A percentile compares a stretch with the other conserved stretches of the same genome.
Evolutionary conservation across 2,329 filamentous ascomycete species (phyloP).

Genomic region (Cytospora piceicola): DNA sequence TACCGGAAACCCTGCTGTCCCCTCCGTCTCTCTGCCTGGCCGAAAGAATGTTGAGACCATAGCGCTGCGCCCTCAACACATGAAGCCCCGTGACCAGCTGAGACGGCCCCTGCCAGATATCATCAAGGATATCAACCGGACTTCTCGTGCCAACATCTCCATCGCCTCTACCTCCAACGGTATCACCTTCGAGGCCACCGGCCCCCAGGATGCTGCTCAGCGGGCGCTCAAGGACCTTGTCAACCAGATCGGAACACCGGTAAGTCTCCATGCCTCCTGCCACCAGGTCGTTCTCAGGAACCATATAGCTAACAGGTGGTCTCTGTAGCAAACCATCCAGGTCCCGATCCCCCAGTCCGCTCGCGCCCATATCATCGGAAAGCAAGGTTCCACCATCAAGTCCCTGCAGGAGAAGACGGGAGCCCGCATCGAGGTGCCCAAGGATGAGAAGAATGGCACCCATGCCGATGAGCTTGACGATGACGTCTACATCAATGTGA

Average conservation of each 20-base stretch:
- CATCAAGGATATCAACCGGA: conserved; percentile 89
- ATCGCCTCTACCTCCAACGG: conserved; percentile 75
- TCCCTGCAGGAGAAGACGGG: conserved; percentile 87
- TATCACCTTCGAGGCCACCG: conserved; percentile 82
- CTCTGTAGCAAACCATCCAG: conserved; percentile 58
- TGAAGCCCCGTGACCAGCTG: conserved; percentile 76
- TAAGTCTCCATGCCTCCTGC: conserved; percentile 46
- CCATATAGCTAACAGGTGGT: not conserved
- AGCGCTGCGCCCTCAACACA: conserved; percentile 72
- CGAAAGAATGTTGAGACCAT: conserved; percentile 75
- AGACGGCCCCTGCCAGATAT: conserved; percentile 86
- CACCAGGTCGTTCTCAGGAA: not conserved
- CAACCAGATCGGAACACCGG: conserved; percentile 84
- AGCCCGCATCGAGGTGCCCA: conserved; percentile 87
- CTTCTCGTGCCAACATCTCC: conserved; percentile 83
- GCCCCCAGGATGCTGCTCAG: conserved; percentile 80
- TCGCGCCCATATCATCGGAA: conserved; percentile 89
- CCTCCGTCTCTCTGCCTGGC: conserved; percentile 76
- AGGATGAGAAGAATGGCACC: conserved; percentile 66
- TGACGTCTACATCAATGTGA: conserved; percentile 81
- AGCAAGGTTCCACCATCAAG: conserved; percentile 87
- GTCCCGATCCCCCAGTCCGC: conserved; percentile 83
- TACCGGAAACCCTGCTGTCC: conserved; percentile 45
- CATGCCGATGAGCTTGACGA: conserved; percentile 72
- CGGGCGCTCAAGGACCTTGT: conserved; percentile 89